Percentiles rank a stretch among this genome's conserved stretches.
Evolutionary conservation across 2,329 filamentous ascomycete genomes (phyloP).

Genomic region (Xylaria arbuscula): DNA sequence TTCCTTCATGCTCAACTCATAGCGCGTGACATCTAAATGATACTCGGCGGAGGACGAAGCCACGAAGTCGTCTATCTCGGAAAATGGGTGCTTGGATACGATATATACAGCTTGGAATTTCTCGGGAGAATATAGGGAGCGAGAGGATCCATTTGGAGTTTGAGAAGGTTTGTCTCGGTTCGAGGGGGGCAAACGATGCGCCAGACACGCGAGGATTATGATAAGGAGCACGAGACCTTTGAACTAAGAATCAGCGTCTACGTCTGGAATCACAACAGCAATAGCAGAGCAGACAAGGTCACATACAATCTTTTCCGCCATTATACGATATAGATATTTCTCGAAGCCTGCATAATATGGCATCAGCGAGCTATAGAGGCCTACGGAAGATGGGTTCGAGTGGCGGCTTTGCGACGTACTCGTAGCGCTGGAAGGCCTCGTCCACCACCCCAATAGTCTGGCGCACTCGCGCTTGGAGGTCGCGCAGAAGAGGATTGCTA

Average conservation of each 20-base stretch:
- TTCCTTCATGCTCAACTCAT: slow-evolving; percentile 77
- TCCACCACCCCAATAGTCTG: slow-evolving; percentile 78
- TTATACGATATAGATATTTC: slow-evolving; percentile 95
- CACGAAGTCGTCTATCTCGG: slow-evolving; percentile 88
- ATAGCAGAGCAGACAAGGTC: neutral
- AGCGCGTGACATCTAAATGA: slow-evolving; percentile 79
- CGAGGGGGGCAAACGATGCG: slow-evolving; percentile 52
- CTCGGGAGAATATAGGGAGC: slow-evolving; percentile 51
- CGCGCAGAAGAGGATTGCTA: slow-evolving; percentile 64
- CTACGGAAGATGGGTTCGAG: neutral
- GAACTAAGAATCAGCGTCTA: slow-evolving; percentile 8
- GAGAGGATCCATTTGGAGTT: slow-evolving; percentile 38
- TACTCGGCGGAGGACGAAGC: slow-evolving; percentile 72
- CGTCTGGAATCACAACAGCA: neutral
- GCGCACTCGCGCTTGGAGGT: slow-evolving; percentile 79
- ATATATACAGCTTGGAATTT: slow-evolving; percentile 87
- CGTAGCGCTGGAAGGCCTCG: slow-evolving; percentile 79
- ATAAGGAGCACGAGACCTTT: slow-evolving; percentile 80
- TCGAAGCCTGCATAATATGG: slow-evolving; percentile 65
- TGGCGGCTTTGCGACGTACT: slow-evolving; percentile 60
- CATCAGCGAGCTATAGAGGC: slow-evolving; percentile 16
- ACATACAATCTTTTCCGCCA: slow-evolving; percentile 88
- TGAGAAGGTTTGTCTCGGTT: slow-evolving; percentile 37
- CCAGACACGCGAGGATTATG: slow-evolving; percentile 78
- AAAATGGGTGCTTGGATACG: slow-evolving; percentile 83